phyloP scores from a whole-genome alignment of 176 grass and related monocot genomes.

The Cenchrus purpureus region DNA sequence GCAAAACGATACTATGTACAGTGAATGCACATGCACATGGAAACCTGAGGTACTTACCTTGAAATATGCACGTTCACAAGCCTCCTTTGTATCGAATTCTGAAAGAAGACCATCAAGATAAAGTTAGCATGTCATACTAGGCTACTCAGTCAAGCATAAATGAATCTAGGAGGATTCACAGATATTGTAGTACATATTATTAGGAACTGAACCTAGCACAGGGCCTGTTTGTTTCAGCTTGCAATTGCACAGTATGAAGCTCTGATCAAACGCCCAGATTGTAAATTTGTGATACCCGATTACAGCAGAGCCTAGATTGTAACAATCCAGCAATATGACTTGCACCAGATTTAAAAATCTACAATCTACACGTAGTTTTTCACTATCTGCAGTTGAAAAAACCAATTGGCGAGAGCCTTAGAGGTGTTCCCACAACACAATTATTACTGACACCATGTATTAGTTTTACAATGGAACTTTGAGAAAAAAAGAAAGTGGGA shows the following conservation, averaged over 20 bases:
- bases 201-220: constrained; percentile 1
- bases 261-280: background rate
- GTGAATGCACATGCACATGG: background rate
- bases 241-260: background rate
- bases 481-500: background rate
- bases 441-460: constrained; percentile 4
- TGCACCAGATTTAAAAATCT: background rate
- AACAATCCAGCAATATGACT: background rate
- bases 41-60: constrained; percentile 67
- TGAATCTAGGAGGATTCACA: background rate
- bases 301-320: background rate
- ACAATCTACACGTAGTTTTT: background rate
- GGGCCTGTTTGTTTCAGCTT: background rate
- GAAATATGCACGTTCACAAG: constrained; percentile 89
- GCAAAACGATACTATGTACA: background rate
- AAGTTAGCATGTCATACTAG: constrained; percentile 30
- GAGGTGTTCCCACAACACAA: background rate
- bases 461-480: background rate
- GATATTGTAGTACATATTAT: constrained; percentile 3
- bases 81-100: constrained; percentile 87
- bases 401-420: background rate
- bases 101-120: constrained; percentile 39
- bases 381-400: background rate
- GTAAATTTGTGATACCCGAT: background rate
- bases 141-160: background rate